Conservation (phyloP, 2,329 filamentous ascomycete genomes). For the Aspergillus ruber region DNA sequence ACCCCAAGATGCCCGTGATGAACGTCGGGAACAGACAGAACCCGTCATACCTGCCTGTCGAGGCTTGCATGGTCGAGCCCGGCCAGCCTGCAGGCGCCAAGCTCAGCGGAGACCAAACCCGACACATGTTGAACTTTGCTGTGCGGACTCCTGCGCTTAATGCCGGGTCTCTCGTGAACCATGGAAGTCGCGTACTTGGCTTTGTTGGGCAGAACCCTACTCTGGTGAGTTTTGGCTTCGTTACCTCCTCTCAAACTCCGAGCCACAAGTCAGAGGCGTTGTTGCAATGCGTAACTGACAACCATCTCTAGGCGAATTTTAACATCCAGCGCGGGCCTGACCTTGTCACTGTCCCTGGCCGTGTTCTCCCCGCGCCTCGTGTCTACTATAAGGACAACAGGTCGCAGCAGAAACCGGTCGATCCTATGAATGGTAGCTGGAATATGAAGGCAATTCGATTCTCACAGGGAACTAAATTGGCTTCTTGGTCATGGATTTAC, state of each 20-base stretch:
- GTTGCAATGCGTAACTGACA: not conserved
- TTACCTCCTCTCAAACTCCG: not conserved
- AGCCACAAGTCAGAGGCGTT: no score
- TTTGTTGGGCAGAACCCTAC: conserved; percentile 42
- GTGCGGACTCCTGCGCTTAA: conserved; percentile 62
- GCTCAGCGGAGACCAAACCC: conserved; percentile 56
- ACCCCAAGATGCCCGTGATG: conserved; percentile 51
- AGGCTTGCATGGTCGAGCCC: conserved; percentile 57
- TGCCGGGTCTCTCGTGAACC: conserved; percentile 56
- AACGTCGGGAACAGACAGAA: conserved; percentile 56
- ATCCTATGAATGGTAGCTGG: conserved; percentile 54
- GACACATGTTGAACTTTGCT: conserved; percentile 65
- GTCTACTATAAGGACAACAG: conserved; percentile 50
- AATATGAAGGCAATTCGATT: conserved; percentile 59
- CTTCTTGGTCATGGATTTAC: conserved; percentile 23
- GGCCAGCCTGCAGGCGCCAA: conserved; percentile 60
- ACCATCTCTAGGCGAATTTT: conserved; percentile 44
- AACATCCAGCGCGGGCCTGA: conserved; percentile 45
- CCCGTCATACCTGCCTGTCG: conserved; percentile 61
- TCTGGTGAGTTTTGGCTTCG: conserved; percentile 29
- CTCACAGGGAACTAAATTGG: conserved; percentile 39
- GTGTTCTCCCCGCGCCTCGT: conserved; percentile 57
- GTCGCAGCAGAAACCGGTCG: conserved; percentile 11
- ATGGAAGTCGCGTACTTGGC: conserved; percentile 51
- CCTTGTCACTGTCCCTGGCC: conserved; percentile 66